phyloP scores from a whole-genome alignment of 2,329 filamentous ascomycete species.

The Cryphonectria nitschkei region DNA sequence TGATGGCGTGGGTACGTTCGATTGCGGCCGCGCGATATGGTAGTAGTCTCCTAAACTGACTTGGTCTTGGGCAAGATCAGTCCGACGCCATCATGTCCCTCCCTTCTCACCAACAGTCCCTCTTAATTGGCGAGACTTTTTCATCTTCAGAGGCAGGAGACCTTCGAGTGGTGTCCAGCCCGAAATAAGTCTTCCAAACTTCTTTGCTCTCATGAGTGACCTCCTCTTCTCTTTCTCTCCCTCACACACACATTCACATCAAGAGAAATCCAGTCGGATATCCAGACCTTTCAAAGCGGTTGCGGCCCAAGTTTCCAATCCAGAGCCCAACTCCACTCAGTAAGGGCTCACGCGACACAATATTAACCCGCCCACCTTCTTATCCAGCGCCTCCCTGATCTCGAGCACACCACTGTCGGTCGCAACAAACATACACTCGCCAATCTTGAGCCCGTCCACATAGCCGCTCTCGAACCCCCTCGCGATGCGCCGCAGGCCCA shows the following conservation, averaged over 20 bases:
- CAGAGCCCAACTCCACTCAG: neutral
- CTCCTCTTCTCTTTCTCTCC: neutral
- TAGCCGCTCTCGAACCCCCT: constrained; percentile 71
- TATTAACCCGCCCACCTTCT: constrained; percentile 78
- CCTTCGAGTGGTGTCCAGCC: neutral
- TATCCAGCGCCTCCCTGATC: constrained; percentile 78
- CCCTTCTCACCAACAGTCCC: neutral
- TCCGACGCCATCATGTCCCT: neutral
- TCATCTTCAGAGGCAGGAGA: neutral
- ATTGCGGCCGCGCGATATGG: neutral
- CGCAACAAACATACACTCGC: constrained; percentile 80
- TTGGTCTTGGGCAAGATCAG: neutral
- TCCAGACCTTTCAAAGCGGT: neutral
- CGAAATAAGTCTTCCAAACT: neutral
- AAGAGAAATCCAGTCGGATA: neutral
- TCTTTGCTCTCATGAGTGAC: neutral
- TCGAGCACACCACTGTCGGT: constrained; percentile 82
- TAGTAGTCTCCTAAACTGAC: neutral
- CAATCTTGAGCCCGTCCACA: constrained; percentile 74
- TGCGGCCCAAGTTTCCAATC: neutral
- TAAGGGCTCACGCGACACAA: constrained; percentile 66
- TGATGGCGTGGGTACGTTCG: neutral
- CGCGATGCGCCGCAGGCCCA: constrained; percentile 66
- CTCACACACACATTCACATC: neutral
- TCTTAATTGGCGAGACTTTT: neutral